Percentiles rank a stretch among this genome's conserved stretches.
Evolutionary conservation across 441 rosid species (phyloP).

Genomic region (Rhodomyrtus psidioides): DNA sequence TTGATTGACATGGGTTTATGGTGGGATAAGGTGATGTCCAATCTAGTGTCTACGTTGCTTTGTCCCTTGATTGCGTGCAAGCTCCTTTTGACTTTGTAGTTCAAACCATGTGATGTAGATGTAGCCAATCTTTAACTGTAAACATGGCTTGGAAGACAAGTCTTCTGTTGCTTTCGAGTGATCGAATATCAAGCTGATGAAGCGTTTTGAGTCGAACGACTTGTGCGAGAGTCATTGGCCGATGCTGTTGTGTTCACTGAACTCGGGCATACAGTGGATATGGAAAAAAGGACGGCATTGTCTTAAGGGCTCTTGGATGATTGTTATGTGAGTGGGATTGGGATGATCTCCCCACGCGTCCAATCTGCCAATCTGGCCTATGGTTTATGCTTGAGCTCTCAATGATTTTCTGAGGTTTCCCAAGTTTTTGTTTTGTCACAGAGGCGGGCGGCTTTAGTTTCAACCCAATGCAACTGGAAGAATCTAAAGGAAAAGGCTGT

Average conservation of each 20-base stretch:
- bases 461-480: constrained; percentile 6
- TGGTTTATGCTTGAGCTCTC: neutral
- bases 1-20: neutral
- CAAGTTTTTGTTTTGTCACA: neutral
- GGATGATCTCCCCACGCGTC: neutral
- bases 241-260: neutral
- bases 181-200: neutral
- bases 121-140: neutral
- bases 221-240: neutral
- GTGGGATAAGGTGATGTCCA: neutral
- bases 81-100: neutral
- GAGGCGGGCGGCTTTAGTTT: neutral
- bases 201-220: neutral
- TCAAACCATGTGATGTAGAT: neutral
- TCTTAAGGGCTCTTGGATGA: neutral
- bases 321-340: neutral
- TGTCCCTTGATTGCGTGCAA: neutral
- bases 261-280: neutral
- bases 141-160: neutral
- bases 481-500: neutral
- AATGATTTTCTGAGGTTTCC: neutral
- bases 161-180: neutral
- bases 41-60: neutral
- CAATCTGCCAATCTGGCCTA: constrained; percentile 4
- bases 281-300: neutral